Evolutionary conservation across 345 rosid genomes (phyloP), one percentile per base, ranked within the genome.

Genomic region (Camelina neglecta): DNA sequence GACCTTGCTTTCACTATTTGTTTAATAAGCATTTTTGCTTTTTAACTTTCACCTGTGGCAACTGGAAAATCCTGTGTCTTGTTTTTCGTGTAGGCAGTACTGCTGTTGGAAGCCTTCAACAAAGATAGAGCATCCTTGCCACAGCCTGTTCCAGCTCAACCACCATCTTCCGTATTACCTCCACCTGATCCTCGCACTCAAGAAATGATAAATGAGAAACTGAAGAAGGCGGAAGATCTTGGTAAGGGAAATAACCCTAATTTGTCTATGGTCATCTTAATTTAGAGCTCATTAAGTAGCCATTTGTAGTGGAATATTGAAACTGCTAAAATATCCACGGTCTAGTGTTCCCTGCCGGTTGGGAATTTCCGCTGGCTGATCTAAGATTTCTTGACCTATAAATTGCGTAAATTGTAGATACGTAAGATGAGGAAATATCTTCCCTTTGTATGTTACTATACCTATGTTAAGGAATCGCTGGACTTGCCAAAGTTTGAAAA

Each of bases 181-280:
- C 77, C 90, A 59, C 93, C 90, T 7, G 98, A 93, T 89, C 82
- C 97, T 62, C 96, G 87, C 47, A 91, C 90, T 5, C 97, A 93
- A 71, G 98, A 93, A 81, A 91, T 93, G 98, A 93, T 93, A 74
- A 93, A 91, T 72, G 97, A 91, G 86, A 93, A 91, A 83, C 79
- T 93, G 72, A 91, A 88, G 86, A 93, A 89, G 84, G 98, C 98
- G 1, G 97, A 93, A 83, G 97, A 93, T 75, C 89, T 93, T 71
- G 98, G 98, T 93, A 74, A 80, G 87, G 86, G 20, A 8, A 49
- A 23, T 15, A 49, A 21, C 49, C 10, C 6, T 64, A 64, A 31
- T 64, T 33, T 42, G 10, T 50, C 18, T 67, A 51, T 20, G 20
- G 49, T 53, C 60, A 38, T 51, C 47, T 50, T 24, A 20, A 12